Conservation (phyloP, 441 rosid genomes). For the Eutrema salsugineum region DNA sequence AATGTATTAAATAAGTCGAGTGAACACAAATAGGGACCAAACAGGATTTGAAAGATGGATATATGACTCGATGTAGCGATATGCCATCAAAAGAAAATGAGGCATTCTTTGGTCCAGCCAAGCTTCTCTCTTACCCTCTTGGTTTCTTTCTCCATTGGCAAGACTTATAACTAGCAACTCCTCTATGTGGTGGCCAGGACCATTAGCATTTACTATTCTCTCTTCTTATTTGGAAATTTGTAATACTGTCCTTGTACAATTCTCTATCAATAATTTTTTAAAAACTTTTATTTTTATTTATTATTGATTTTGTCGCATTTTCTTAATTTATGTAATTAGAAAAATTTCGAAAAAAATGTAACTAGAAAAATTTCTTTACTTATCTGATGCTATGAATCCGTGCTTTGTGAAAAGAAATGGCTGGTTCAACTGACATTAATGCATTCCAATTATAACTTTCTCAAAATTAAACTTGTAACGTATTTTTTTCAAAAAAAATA, state of each 20-base stretch:
- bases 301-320: background rate
- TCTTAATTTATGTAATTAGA: background rate
- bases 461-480: background rate
- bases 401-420: background rate
- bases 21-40: conserved; percentile 19
- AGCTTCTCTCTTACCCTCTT: conserved; percentile 3
- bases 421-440: background rate
- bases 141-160: conserved; percentile 1
- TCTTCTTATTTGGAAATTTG: conserved; percentile 4
- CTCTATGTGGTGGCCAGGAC: conserved; percentile 19
- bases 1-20: conserved; percentile 3
- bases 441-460: background rate
- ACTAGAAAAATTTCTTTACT: background rate
- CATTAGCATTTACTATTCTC: conserved; percentile 17
- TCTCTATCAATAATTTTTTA: conserved; percentile 4
- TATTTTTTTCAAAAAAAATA: too few relatives aligned
- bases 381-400: background rate
- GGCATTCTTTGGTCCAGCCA: conserved; percentile 16
- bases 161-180: background rate
- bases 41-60: conserved; percentile 3
- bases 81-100: conserved; percentile 1
- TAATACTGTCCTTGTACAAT: background rate
- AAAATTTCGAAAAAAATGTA: background rate
- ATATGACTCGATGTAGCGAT: background rate
- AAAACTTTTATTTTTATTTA: background rate